Evolutionary conservation across 2,329 filamentous ascomycete species (phyloP).

Genomic region (Dothideomycetes sp.): DNA sequence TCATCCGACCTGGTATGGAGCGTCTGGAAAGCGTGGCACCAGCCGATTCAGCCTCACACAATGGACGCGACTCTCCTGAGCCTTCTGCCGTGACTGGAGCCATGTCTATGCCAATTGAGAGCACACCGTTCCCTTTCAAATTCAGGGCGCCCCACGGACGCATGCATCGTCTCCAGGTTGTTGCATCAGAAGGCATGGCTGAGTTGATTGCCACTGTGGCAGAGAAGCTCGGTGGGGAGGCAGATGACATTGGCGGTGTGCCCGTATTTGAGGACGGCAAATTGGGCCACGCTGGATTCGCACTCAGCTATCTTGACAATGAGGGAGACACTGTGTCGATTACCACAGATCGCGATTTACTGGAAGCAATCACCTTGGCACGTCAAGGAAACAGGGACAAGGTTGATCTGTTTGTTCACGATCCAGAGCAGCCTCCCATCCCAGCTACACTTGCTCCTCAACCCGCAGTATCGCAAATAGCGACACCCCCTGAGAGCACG

Average conservation of each 20-base stretch:
- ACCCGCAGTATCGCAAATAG: conserved; percentile 27
- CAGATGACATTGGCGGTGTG: conserved; percentile 71
- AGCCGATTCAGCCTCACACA: conserved; percentile 88
- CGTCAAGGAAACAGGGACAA: conserved; percentile 72
- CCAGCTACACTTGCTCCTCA: conserved; percentile 50
- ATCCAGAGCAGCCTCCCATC: conserved; percentile 81
- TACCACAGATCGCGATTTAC: conserved; percentile 84
- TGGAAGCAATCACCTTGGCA: conserved; percentile 80
- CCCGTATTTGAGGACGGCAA: conserved; percentile 70
- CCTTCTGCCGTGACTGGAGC: conserved; percentile 53
- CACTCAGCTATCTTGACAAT: conserved; percentile 90
- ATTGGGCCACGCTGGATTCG: conserved; percentile 68
- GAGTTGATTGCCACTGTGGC: conserved; percentile 68
- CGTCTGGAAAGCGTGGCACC: conserved; percentile 78
- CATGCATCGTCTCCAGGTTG: conserved; percentile 82
- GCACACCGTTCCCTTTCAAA: conserved; percentile 89
- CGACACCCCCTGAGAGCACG: conserved; percentile 41
- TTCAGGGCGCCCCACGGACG: conserved; percentile 96
- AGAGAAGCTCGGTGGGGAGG: conserved; percentile 74
- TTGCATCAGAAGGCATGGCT: conserved; percentile 67
- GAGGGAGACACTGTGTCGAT: conserved; percentile 96
- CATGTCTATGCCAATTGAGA: conserved; percentile 43
- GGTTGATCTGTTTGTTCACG: conserved; percentile 93
- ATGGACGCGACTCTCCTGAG: conserved; percentile 63
- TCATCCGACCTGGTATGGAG: conserved; percentile 50